Conservation (phyloP, 2,329 filamentous ascomycete genomes). For the Dryadomyces quercivorus region DNA sequence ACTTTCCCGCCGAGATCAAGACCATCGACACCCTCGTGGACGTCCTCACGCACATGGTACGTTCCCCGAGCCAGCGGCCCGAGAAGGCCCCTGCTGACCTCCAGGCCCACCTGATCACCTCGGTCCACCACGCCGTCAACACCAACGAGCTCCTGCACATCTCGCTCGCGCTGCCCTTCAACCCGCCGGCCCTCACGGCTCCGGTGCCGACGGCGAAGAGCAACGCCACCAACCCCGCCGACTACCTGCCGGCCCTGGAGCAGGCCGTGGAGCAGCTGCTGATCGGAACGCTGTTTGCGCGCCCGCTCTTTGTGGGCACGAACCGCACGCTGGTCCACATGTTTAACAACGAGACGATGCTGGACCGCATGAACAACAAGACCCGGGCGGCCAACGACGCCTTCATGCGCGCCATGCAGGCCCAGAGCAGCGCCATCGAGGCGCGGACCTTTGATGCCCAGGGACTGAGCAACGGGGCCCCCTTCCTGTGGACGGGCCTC, state of each 20-base stretch:
- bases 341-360: constrained; percentile 24
- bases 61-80: background rate
- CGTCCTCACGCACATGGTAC: constrained; percentile 26
- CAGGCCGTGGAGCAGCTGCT: constrained; percentile 23
- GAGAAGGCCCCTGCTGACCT: background rate
- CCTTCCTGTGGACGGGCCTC: constrained; percentile 26
- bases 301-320: constrained; percentile 23
- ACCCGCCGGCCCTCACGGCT: constrained; percentile 27
- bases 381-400: constrained; percentile 20
- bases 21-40: constrained; percentile 22
- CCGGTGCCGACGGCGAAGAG: constrained; percentile 27
- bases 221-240: constrained; percentile 18
- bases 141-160: constrained; percentile 25
- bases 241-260: constrained; percentile 21
- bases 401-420: constrained; percentile 25
- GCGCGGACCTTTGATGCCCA: constrained; percentile 26
- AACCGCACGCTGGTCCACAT: constrained; percentile 27
- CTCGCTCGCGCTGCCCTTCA: constrained; percentile 27
- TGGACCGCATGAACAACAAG: constrained; percentile 19
- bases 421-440: constrained; percentile 24
- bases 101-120: constrained; percentile 22
- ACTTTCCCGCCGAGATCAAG: constrained; percentile 24
- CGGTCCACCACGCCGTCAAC: constrained; percentile 29
- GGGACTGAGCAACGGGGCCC: constrained; percentile 33
- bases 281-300: constrained; percentile 26